phyloP scores from a whole-genome alignment of 345 rosid species.

The rapeseed (Brassica napus) region Da-Ae NC_063439.1:23389501-23390000 shows the following conservation, averaged over 20 bases:
- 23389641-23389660: conserved; percentile 11
- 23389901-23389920: conserved; percentile 40
- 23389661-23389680: conserved; percentile 6
- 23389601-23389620: conserved; percentile 20
- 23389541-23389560: conserved; percentile 13
- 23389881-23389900: conserved; percentile 24
- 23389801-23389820: conserved; percentile 19
- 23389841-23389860: conserved; percentile 24
- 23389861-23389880: conserved; percentile 28
- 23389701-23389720: conserved; percentile 26
- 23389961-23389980: conserved; percentile 26
- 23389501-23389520: conserved; percentile 9
- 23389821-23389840: conserved; percentile 28
- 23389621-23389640: conserved; percentile 19
- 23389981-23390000: conserved; percentile 2
- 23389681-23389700: conserved; percentile 18
- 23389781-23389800: conserved; percentile 15
- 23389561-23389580: conserved; percentile 29
- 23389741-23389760: conserved; percentile 10
- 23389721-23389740: conserved; percentile 16
- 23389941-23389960: conserved; percentile 22
- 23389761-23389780: background rate
- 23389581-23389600: conserved; percentile 22
- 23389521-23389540: conserved; percentile 24
- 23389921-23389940: conserved; percentile 40